Base-by-base conservation (phyloP, 768 basidiomycete genomes). In the Suillus ampliporus region DNA sequence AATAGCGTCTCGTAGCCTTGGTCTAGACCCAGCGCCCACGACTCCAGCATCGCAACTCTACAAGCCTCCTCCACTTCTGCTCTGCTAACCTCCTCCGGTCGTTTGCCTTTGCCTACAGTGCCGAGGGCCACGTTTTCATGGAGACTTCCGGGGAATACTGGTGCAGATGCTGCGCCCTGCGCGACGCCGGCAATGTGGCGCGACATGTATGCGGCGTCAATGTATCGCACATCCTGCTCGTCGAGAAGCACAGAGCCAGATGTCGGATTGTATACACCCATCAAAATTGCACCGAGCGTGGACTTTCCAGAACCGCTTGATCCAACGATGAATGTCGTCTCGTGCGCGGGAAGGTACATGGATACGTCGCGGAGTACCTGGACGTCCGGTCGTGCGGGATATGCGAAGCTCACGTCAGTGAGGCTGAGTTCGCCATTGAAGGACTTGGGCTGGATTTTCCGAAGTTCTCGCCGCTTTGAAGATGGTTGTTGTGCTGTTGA, bases 111-210 rank as follows among this genome's bases (percentile, higher is more conserved):
- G 7, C 85, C 86, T 8, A 86, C 85, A 5, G 88, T 76, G 4
- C 89, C 94, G 62, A 97, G 84, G 0, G 91, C 91, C 63, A 97
- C 84, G 68, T 98, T 98, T 67, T 96, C 92, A 68, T 91, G 89
- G 1, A 98, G 80, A 14, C 80, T 89, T 69, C 88, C 85, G 58
- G 92, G 90, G 67, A 94, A 93, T 5, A 97, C 78, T 10, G 69
- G 75, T 4, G 70, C 69, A 5, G 72, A 73, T 52, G 95, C 88
- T 34, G 87, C 87, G 50, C 86, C 87, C 75, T 97, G 95, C 1
- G 84, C 84, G 19, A 99, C 89, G 11, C 88, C 87, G 1, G 88
- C 89, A 43, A 98, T 83, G 66, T 92, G 85, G 10, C 78, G 73
- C 5, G 86, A 78, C n/a, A 87, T 79, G 86, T 89, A 97, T 2